These are phyloP conservation scores for Talaromyces sp. DNA, from an alignment of 2,329 filamentous ascomycete species.

Conservation along the genomic window DNA sequence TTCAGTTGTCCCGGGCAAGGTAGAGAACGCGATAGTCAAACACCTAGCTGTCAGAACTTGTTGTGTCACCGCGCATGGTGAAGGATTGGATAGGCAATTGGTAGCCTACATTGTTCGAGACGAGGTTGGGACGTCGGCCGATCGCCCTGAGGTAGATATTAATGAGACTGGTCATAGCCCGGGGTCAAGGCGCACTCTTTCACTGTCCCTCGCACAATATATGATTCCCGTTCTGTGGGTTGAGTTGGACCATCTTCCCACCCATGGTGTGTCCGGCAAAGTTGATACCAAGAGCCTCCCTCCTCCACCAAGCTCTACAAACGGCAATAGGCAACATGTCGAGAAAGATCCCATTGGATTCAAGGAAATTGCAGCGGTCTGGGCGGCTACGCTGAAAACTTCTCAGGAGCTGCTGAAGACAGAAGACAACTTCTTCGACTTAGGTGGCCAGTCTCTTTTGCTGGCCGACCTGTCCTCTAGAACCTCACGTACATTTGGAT, in stretches of 20 bases:
- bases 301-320: constrained; percentile 52
- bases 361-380: constrained; percentile 64
- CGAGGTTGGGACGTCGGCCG: constrained; percentile 45
- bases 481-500: constrained; percentile 64
- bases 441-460: constrained; percentile 72
- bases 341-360: constrained; percentile 61
- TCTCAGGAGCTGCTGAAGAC: constrained; percentile 57
- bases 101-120: constrained; percentile 73
- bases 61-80: constrained; percentile 67
- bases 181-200: constrained; percentile 59
- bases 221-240: constrained; percentile 81
- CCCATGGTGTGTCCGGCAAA: constrained; percentile 74
- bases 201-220: constrained; percentile 67
- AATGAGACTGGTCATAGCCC: constrained; percentile 69
- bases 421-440: constrained; percentile 74
- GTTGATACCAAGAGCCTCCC: constrained; percentile 68
- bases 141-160: constrained; percentile 60
- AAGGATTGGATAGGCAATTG: constrained; percentile 68
- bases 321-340: constrained; percentile 40
- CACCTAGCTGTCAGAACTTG: constrained; percentile 67
- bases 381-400: constrained; percentile 67
- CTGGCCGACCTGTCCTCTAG: constrained; percentile 72
- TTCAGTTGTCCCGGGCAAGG: constrained; percentile 70
- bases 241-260: constrained; percentile 64
- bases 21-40: constrained; percentile 66